Percentiles rank a stretch among this genome's conserved stretches.
These are phyloP conservation scores for Climacium dendroides DNA, from an alignment of 225 moss, liverwort and hornwort species.

Conservation along the genomic window DNA sequence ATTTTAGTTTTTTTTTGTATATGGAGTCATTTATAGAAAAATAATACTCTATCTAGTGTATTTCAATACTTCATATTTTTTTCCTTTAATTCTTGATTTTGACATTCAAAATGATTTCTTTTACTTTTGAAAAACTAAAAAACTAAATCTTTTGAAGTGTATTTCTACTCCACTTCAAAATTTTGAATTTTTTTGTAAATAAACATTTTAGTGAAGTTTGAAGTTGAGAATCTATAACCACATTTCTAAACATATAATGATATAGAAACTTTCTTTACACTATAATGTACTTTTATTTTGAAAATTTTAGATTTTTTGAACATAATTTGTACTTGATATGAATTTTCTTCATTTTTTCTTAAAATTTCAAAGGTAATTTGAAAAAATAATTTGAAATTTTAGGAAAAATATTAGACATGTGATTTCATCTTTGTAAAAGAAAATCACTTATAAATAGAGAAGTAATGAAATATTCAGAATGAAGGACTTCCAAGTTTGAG, in stretches of 20 bases:
- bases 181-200: background rate
- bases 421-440: background rate
- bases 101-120: background rate
- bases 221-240: background rate
- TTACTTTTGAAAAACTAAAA: too few species aligned
- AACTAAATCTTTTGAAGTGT: background rate
- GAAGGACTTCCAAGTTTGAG: background rate
- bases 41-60: too few species aligned
- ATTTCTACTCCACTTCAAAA: accelerated
- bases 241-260: accelerated
- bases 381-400: background rate
- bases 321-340: background rate
- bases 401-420: background rate
- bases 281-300: background rate
- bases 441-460: background rate
- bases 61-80: background rate
- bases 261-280: background rate
- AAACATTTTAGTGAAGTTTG: too few species aligned
- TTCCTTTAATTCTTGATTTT: background rate
- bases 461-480: accelerated
- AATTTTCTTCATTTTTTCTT: too few species aligned
- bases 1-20: background rate
- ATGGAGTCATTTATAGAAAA: background rate
- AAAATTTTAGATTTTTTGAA: background rate
- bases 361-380: background rate